A percentile compares a stretch with the other conserved stretches of the same genome.
Evolutionary conservation across 306 rosid species (phyloP).

Genomic region (Psophocarpus tetragonolobus): DNA sequence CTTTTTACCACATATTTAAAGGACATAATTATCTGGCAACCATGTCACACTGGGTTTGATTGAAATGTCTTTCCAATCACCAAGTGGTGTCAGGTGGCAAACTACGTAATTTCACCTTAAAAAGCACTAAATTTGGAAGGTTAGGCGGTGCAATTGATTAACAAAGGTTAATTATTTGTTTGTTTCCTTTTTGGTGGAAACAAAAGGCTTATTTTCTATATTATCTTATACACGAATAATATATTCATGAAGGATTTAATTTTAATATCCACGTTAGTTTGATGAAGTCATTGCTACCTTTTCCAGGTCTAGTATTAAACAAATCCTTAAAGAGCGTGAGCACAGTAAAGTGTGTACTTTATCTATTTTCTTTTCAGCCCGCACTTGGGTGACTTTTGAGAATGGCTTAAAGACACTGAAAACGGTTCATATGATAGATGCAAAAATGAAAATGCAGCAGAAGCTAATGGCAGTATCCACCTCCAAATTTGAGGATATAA

Average conservation of each 20-base stretch:
- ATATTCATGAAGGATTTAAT: conserved; percentile 37
- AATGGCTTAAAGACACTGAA: conserved; percentile 51
- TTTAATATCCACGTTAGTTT: conserved; percentile 33
- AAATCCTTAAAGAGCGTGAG: conserved; percentile 39
- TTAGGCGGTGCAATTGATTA: conserved; percentile 36
- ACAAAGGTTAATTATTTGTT: conserved; percentile 7
- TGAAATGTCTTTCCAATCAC: conserved; percentile 18
- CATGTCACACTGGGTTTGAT: background rate
- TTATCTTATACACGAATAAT: conserved; percentile 53
- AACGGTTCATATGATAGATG: conserved; percentile 28
- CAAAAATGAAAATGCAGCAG: conserved; percentile 21
- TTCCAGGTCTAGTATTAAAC: conserved; percentile 45
- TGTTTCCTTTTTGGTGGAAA: background rate
- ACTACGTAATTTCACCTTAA: conserved; percentile 6
- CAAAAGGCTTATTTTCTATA: conserved; percentile 41
- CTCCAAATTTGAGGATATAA: conserved; percentile 32
- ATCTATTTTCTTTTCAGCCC: conserved; percentile 45
- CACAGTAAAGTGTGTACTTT: conserved; percentile 43
- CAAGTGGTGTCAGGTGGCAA: conserved; percentile 39
- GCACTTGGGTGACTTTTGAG: conserved; percentile 55
- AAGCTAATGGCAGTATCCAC: conserved; percentile 33
- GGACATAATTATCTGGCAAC: background rate
- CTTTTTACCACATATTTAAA: background rate
- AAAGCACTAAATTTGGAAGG: conserved; percentile 25
- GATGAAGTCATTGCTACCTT: conserved; percentile 61